Percentiles rank a stretch among this genome's conserved stretches.
Conservation (phyloP, 345 rosid species). For the Linum usitatissimum region DNA sequence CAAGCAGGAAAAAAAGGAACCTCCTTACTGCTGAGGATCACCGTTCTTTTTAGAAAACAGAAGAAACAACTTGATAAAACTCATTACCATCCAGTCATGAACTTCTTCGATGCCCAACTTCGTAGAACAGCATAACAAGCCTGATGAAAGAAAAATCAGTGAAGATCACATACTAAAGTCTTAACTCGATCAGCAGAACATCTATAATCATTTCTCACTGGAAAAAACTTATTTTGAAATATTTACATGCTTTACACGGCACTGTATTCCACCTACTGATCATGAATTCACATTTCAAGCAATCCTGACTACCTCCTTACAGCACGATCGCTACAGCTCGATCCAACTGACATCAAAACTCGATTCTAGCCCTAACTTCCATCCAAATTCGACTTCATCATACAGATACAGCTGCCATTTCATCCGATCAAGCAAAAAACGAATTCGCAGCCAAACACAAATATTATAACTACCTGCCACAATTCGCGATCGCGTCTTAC, state of each 20-base stretch:
- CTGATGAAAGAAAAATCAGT: constrained; percentile 24
- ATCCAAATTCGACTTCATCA: background rate
- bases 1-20: constrained; percentile 1
- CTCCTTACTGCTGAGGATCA: no score
- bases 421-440: background rate
- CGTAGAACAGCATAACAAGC: constrained; percentile 61
- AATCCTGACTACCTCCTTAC: no score
- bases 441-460: background rate
- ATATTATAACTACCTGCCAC: background rate
- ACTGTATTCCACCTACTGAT: background rate
- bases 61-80: background rate
- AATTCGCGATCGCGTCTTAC: constrained; percentile 13
- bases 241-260: background rate
- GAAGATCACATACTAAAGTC: constrained; percentile 1
- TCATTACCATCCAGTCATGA: constrained; percentile 66
- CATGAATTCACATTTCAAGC: no score
- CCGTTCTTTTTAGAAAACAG: background rate
- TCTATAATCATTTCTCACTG: background rate
- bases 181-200: constrained; percentile 5
- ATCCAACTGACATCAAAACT: no score
- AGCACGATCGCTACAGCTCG: no score
- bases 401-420: background rate
- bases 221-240: background rate
- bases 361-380: background rate
- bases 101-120: constrained; percentile 69